Conservation (phyloP, 345 rosid species). For the Dipteronia sinensis region DNA sequence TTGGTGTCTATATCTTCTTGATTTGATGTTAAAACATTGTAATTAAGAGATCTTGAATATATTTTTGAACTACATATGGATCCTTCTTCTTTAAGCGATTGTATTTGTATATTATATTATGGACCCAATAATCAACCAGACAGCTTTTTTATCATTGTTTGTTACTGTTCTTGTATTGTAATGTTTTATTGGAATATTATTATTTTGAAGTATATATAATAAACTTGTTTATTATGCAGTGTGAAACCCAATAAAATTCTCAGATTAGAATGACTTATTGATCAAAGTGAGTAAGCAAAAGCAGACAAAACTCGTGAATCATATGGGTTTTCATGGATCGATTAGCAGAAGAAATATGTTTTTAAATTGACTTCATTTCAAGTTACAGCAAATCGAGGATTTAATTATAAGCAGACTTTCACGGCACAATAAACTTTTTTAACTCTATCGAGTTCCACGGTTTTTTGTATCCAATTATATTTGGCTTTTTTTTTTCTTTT, state of each 20-base stretch:
- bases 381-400: not conserved
- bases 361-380: not conserved
- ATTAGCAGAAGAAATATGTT: not conserved
- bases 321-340: not conserved
- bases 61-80: not conserved
- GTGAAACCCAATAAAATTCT: not conserved
- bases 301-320: not conserved
- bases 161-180: constrained; percentile 1
- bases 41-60: constrained; percentile 8
- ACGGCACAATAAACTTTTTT: not conserved
- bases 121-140: constrained; percentile 12
- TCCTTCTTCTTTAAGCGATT: constrained; percentile 16
- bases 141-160: constrained; percentile 11
- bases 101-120: not conserved
- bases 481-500: too few relatives aligned
- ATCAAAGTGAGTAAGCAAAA: not conserved
- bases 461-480: too few relatives aligned
- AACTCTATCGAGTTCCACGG: too few relatives aligned
- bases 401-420: not conserved
- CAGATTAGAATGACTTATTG: not conserved
- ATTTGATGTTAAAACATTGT: constrained; percentile 18
- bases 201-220: too few relatives aligned
- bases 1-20: constrained; percentile 14
- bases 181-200: not conserved
- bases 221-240: not conserved